Base-by-base conservation (phyloP, 2,329 filamentous ascomycete genomes). In the Fusarium continuum region DNA sequence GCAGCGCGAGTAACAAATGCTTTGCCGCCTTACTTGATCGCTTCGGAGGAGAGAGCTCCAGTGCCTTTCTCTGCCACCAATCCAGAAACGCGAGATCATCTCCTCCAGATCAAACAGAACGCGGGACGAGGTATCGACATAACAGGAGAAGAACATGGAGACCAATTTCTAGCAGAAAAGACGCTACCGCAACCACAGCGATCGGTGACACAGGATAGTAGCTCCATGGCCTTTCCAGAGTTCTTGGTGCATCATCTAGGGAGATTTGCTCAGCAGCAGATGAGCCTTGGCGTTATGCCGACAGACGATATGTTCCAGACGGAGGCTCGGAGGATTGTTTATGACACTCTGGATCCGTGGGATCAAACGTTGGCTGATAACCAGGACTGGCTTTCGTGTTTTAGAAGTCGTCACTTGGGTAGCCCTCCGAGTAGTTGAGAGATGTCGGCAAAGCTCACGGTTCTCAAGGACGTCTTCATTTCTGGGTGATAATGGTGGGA, bases 311-410 rank as follows among this genome's bases (percentile, higher is more conserved):
- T 74, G 65, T 68, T 75, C 6, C 61, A 71, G 13, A 47, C 62
- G 0, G 70, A 73, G 28, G 66, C 70, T 4, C 66, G 70, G 13
- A 60, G 62, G 9, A 47, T 74, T 6, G 61, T 70, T 14, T 73
- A 70, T 25, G 62, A 68, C 10, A 61, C 52, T 2, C 54, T 57
- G 1, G 71, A 74, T 7, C 55, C 65, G 0, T 72, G 62, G 64
- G 69, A 74, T 19, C 68, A 71, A 16, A 74, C 70, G 0, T 58
- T 75, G 34, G 70, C 71, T 4, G 70, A 73, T 8, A 72, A 73
- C 17, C 43, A 41, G 1, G 65, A 72, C 11, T 74, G 72, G 71
- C 26, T 74, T 8, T 53, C 61, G 1, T 60, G 53, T 13, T 75
- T 74, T 17, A 64, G 70, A 8, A 50, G 20, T 13, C 36, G 29